Percentiles rank a stretch among this genome's conserved stretches.
Conservation (phyloP, 2,329 filamentous ascomycete species). For the Epicoccum nigrum region DNA sequence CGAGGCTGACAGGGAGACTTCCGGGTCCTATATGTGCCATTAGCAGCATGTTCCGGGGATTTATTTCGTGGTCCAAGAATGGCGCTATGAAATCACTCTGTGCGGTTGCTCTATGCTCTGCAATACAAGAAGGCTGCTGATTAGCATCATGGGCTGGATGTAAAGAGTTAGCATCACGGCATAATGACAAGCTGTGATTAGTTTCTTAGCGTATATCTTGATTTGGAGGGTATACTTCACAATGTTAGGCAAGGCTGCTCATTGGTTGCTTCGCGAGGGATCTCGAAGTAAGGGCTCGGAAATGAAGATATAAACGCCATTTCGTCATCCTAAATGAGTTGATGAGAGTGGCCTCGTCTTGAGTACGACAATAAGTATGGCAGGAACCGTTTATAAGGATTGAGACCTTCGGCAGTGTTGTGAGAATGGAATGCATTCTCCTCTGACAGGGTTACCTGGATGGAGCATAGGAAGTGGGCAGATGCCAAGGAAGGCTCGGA, state of each 20-base stretch:
- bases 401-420: background rate
- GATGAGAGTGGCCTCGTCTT: background rate
- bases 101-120: slow-evolving; percentile 14
- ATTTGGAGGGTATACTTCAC: background rate
- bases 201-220: background rate
- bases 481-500: background rate
- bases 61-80: background rate
- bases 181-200: background rate
- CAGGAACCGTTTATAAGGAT: slow-evolving; percentile 5
- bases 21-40: slow-evolving; percentile 12
- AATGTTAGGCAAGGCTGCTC: background rate
- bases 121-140: background rate
- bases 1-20: no score
- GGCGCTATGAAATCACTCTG: slow-evolving; percentile 4
- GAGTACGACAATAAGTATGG: background rate
- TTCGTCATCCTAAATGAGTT: slow-evolving; percentile 1
- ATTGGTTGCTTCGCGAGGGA: no score
- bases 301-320: background rate
- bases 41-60: slow-evolving; percentile 15
- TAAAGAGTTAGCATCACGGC: background rate
- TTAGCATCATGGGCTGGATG: background rate
- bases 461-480: slow-evolving; percentile 2
- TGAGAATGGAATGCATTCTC: slow-evolving; percentile 7
- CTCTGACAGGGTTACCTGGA: background rate
- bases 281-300: no score